Evolutionary conservation across 805 yeast species (phyloP).

Genomic region (Metschnikowia reukaufii): DNA sequence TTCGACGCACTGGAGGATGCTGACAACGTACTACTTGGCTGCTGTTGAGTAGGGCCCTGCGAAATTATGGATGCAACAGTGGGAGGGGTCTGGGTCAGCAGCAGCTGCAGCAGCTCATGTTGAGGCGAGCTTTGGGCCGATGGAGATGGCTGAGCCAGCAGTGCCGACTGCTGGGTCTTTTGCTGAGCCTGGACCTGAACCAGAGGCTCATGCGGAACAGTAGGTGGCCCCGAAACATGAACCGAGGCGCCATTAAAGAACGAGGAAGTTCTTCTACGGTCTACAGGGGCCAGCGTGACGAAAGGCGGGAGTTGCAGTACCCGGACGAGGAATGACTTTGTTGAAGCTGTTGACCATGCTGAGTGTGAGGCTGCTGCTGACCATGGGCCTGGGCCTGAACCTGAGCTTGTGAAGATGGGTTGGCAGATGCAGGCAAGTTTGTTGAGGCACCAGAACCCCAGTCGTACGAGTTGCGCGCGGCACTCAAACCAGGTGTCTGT

Average conservation of each 20-base stretch:
- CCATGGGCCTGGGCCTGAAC: not conserved
- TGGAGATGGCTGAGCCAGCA: slow-evolving; percentile 3
- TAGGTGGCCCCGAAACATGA: slow-evolving; percentile 5
- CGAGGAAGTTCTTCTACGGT: slow-evolving; percentile 53
- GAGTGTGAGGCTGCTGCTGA: slow-evolving; percentile 6
- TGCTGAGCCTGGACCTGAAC: slow-evolving; percentile 6
- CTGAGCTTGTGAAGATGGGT: slow-evolving; percentile 8
- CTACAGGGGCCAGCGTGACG: slow-evolving; percentile 16
- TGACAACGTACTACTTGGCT: slow-evolving; percentile 9
- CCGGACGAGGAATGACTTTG: slow-evolving; percentile 6
- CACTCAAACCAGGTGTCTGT: slow-evolving; percentile 37
- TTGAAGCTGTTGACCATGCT: slow-evolving; percentile 1
- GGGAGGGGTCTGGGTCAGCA: slow-evolving; percentile 9
- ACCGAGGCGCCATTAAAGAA: slow-evolving; percentile 42
- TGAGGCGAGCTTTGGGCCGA: slow-evolving; percentile 1
- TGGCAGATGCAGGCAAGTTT: slow-evolving; percentile 1
- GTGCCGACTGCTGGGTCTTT: slow-evolving; percentile 3
- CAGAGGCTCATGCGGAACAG: slow-evolving; percentile 7
- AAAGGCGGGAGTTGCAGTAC: slow-evolving; percentile 2
- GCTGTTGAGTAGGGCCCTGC: slow-evolving; percentile 19
- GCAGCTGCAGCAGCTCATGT: slow-evolving; percentile 9
- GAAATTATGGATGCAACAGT: slow-evolving; percentile 20
- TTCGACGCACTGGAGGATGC: slow-evolving; percentile 4
- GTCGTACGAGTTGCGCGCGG: slow-evolving; percentile 16
- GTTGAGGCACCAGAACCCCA: slow-evolving; percentile 15